Percentiles rank a stretch among this genome's conserved stretches.
phyloP scores from a whole-genome alignment of 1,284 basidiomycete species.

The Bondarzewia mesenterica region DNA sequence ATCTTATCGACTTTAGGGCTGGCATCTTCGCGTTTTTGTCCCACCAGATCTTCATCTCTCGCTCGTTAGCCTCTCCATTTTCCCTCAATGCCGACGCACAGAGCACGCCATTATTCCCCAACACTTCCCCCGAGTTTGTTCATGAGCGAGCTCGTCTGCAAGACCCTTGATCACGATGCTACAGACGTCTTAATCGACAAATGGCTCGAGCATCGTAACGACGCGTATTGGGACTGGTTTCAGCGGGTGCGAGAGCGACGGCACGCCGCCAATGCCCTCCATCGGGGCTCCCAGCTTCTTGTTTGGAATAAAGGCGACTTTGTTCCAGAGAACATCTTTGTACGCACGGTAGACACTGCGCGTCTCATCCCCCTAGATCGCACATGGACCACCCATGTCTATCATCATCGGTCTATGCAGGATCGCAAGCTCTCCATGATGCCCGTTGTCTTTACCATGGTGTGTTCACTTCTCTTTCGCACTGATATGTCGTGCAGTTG shows the following conservation, averaged over 20 bases:
- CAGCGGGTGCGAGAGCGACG: conserved; percentile 55
- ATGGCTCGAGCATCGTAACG: conserved; percentile 69
- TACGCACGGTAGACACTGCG: conserved; percentile 65
- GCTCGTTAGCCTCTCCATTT: background rate
- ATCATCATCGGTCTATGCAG: conserved; percentile 64
- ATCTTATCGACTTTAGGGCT: conserved; percentile 5
- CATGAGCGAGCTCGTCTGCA: conserved; percentile 69
- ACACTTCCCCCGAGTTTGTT: conserved; percentile 53
- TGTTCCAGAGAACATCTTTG: conserved; percentile 67
- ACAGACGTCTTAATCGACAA: conserved; percentile 72
- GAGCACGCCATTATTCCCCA: conserved; percentile 47
- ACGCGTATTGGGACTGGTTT: conserved; percentile 71
- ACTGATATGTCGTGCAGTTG: background rate
- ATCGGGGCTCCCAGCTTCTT: conserved; percentile 46
- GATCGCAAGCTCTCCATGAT: conserved; percentile 66
- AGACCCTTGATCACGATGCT: conserved; percentile 62
- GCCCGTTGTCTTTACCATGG: conserved; percentile 73
- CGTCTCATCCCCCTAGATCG: conserved; percentile 68
- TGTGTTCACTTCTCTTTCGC: too few relatives aligned
- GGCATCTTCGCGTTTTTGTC: background rate
- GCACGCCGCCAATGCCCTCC: conserved; percentile 31
- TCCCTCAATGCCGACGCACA: conserved; percentile 6
- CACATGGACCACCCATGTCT: conserved; percentile 72
- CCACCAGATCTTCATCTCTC: background rate
- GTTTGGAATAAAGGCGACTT: conserved; percentile 73